Evolutionary conservation across 2,329 filamentous ascomycete species (phyloP), one percentile per base, ranked within the genome.

Genomic region (Diaporthe longicolla): DNA sequence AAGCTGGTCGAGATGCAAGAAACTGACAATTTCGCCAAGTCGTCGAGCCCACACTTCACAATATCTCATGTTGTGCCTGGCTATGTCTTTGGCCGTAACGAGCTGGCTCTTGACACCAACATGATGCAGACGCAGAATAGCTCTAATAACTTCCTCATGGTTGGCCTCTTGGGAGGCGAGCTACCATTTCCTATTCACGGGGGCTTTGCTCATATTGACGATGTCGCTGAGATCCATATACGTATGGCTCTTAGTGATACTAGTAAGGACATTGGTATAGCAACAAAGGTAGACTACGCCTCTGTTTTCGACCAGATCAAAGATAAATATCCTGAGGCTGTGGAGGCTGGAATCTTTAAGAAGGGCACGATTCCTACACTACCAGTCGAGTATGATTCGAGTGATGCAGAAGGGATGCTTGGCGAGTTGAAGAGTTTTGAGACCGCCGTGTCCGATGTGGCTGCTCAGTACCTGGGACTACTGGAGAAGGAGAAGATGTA

Each of bases 21-120:
- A 21, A 63, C 76, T 9, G 79, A 80, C 65, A 63, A 76, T 15
- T 77, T 81, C n/a, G 75, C 76, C n/a, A 72, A 61, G 59, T 76
- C 54, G 17, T 63, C 63, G 1, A 70, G 76, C 2, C 78, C 78
- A 2, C 77, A 78, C 21, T 81, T 81, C 59, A 76, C 74, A n/a
- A 50, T 81, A 45, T 77, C 77, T 1, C 76, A 79, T 29, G 76
- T 81, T 2, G n/a, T 79, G 0, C 80, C 79, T 11, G 79, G 79
- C 6, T 79, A 78, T 66, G 74, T 78, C 8, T 80, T 80, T 63
- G 79, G 79, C 1, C 77, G 79, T 40, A 79, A 81, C 59, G 79
- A 79, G 75, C 76, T 79, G 0, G 75, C 70, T 10, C 78, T 78
- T 26, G 74, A 79, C 61, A 63, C 78, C 24, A 57, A 11, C 0